Percentiles rank a stretch among this genome's conserved stretches.
Conservation (phyloP, 805 yeast genomes). For the Maudiozyma turicensis region DNA sequence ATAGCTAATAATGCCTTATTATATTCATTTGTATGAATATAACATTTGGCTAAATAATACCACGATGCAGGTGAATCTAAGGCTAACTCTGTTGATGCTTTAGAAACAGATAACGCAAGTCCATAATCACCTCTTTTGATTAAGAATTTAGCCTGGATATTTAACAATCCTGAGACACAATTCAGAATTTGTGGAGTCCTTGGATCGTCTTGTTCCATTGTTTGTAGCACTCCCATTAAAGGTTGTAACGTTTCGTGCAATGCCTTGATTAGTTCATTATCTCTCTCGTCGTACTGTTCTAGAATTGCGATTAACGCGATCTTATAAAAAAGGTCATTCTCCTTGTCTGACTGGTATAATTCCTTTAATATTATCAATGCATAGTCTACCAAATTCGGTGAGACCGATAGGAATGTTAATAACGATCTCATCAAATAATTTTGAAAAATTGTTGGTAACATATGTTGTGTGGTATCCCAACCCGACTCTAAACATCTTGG, state of each 20-base stretch:
- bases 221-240: constrained; percentile 12
- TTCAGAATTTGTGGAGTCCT: constrained; percentile 17
- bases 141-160: constrained; percentile 22
- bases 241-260: constrained; percentile 14
- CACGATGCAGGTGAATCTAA: constrained; percentile 27
- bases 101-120: constrained; percentile 19
- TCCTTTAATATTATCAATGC: constrained; percentile 13
- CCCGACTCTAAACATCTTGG: constrained; percentile 43
- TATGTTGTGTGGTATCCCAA: constrained; percentile 25
- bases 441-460: constrained; percentile 31
- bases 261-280: constrained; percentile 14
- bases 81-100: constrained; percentile 18
- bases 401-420: constrained; percentile 15
- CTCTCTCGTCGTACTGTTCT: constrained; percentile 15
- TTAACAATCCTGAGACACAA: constrained; percentile 20
- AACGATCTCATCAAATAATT: constrained; percentile 49
- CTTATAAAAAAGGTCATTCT: constrained; percentile 18
- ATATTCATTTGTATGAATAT: constrained; percentile 17
- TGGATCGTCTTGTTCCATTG: constrained; percentile 11
- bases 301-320: constrained; percentile 19
- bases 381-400: constrained; percentile 15
- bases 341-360: constrained; percentile 10
- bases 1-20: constrained; percentile 21
- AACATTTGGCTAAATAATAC: constrained; percentile 22
- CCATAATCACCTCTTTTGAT: constrained; percentile 18